Evolutionary conservation across 176 grass and related monocot species (phyloP).

Genomic region (Musa beccarii): DNA sequence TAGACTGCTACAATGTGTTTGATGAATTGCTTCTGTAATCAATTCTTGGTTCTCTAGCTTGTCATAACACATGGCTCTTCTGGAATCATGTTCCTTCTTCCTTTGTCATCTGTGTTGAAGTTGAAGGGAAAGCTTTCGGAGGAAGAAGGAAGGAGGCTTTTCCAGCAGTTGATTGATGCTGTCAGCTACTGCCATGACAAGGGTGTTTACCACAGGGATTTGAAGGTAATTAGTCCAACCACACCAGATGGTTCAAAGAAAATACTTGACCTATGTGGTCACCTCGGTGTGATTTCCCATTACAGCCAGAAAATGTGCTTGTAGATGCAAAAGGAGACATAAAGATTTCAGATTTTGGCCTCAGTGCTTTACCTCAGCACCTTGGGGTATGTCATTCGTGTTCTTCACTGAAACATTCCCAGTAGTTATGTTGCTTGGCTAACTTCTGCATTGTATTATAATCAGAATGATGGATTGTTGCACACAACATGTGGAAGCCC

Average conservation of each 20-base stretch:
- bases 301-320: slow-evolving; percentile 91
- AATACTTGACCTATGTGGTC: background rate
- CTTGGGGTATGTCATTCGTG: slow-evolving; percentile 41
- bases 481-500: slow-evolving; percentile 96
- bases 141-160: slow-evolving; percentile 57
- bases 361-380: slow-evolving; percentile 78
- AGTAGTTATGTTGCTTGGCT: slow-evolving; percentile 7
- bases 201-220: slow-evolving; percentile 84
- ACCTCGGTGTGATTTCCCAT: slow-evolving; percentile 14
- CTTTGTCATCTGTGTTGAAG: slow-evolving; percentile 4
- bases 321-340: slow-evolving; percentile 91
- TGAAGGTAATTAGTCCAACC: slow-evolving; percentile 45
- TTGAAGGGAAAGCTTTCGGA: slow-evolving; percentile 59
- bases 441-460: slow-evolving; percentile 10
- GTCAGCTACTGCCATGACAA: slow-evolving; percentile 84
- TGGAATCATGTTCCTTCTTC: background rate
- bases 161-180: slow-evolving; percentile 94
- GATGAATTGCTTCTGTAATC: background rate
- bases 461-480: slow-evolving; percentile 80
- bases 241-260: background rate
- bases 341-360: slow-evolving; percentile 92
- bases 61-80: background rate
- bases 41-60: background rate
- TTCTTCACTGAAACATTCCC: slow-evolving; percentile 3
- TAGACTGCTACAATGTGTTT: background rate